phyloP scores from a whole-genome alignment of 202 grass and related monocot species.

The Brachypodium distachyon region DNA sequence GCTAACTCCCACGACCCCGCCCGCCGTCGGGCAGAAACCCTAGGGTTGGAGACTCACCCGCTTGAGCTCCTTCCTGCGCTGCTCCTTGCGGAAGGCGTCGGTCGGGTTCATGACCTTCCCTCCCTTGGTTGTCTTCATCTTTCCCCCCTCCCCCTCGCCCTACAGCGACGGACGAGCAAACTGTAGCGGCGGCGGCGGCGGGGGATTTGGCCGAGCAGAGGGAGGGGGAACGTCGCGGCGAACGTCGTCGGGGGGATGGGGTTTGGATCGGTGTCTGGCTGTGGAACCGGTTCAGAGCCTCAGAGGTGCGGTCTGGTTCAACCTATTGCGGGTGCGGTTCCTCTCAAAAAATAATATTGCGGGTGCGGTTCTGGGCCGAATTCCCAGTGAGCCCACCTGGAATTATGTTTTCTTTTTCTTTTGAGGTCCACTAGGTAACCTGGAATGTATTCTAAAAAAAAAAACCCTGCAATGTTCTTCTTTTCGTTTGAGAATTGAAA shows the following conservation, averaged over 20 bases:
- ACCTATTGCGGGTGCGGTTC: no score
- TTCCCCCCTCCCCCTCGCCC: background rate
- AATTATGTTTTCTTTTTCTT: no score
- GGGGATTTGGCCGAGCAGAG: background rate
- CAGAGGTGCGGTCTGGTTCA: background rate
- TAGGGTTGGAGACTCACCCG: conserved; percentile 48
- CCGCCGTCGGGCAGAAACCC: conserved; percentile 8
- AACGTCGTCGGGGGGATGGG: background rate
- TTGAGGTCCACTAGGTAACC: no score
- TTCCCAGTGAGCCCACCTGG: no score
- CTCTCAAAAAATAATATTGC: no score
- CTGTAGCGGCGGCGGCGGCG: background rate
- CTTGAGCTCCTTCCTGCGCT: conserved; percentile 97
- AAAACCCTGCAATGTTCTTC: no score
- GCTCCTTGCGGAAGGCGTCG: conserved; percentile 89
- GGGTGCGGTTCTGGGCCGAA: no score
- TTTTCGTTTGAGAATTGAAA: no score
- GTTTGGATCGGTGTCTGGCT: background rate
- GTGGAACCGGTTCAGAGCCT: background rate
- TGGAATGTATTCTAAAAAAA: no score
- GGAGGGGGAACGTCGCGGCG: background rate
- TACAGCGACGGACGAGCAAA: background rate
- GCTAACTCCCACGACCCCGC: background rate
- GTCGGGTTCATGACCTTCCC: conserved; percentile 99
- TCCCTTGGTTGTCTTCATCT: conserved; percentile 99